Percentiles rank a stretch among this genome's conserved stretches.
Conservation (phyloP, 768 basidiomycete genomes). For the Cystobasidium tubakii region DNA sequence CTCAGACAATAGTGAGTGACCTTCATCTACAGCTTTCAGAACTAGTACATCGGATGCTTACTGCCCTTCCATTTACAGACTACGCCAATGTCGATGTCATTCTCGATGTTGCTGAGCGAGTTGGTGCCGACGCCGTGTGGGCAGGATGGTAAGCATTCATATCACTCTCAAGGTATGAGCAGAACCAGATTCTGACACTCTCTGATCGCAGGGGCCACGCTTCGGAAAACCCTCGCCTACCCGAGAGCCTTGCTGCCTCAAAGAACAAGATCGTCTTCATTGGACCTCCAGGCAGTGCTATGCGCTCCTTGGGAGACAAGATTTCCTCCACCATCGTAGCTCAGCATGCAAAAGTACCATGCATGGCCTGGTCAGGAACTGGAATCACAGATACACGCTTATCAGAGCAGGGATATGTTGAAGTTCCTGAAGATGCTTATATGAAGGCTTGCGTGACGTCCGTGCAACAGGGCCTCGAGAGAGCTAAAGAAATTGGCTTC, state of each 20-base stretch:
- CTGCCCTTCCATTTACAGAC: constrained; percentile 49
- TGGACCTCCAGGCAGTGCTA: constrained; percentile 95
- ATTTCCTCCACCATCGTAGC: constrained; percentile 99
- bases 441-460: constrained; percentile 75
- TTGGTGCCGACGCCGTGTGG: constrained; percentile 98
- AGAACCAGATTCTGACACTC: not conserved
- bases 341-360: constrained; percentile 89
- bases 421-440: constrained; percentile 87
- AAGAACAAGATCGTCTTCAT: constrained; percentile 98
- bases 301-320: constrained; percentile 98
- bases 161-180: not conserved
- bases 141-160: constrained; percentile 69
- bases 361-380: constrained; percentile 97
- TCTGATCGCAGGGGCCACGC: constrained; percentile 68
- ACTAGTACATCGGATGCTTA: too few species aligned
- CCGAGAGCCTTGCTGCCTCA: constrained; percentile 83
- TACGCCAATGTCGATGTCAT: constrained; percentile 99
- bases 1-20: constrained; percentile 1
- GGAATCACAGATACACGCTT: constrained; percentile 82
- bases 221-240: constrained; percentile 93
- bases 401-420: constrained; percentile 81
- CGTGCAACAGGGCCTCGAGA: constrained; percentile 77
- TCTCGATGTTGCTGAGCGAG: constrained; percentile 92
- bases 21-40: not conserved
- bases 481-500: constrained; percentile 83